Percentiles rank a stretch among this genome's conserved stretches.
Evolutionary conservation across 164 flowering plant species (phyloP).

Genomic region (Piper longum): DNA sequence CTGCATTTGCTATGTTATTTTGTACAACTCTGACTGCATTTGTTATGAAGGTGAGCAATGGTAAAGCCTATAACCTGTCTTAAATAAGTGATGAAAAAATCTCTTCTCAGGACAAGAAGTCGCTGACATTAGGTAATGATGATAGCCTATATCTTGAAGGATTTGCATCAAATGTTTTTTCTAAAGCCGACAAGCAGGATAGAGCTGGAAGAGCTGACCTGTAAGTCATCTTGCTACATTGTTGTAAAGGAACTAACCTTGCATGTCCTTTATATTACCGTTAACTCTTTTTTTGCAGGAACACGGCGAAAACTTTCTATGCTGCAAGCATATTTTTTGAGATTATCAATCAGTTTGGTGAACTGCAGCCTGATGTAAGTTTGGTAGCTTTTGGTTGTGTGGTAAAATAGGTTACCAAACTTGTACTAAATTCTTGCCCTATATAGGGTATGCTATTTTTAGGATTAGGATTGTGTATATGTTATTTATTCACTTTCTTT

Average conservation of each 20-base stretch:
- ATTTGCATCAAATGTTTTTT: conserved; percentile 82
- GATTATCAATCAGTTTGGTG: conserved; percentile 86
- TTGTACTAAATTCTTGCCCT: conserved; percentile 21
- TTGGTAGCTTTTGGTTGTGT: conserved; percentile 2
- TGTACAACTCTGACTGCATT: no score
- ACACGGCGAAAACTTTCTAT: conserved; percentile 91
- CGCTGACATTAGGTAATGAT: conserved; percentile 67
- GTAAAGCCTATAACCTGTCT: neutral
- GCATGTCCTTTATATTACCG: neutral
- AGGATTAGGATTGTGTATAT: no score
- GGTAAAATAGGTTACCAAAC: neutral
- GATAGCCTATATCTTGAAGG: conserved; percentile 81
- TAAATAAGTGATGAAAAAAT: neutral
- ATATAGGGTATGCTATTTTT: conserved; percentile 38
- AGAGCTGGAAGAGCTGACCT: conserved; percentile 91
- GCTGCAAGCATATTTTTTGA: conserved; percentile 99
- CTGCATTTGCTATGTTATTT: no score
- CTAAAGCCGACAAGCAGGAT: conserved; percentile 94
- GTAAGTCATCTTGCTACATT: conserved; percentile 27
- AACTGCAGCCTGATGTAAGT: conserved; percentile 86
- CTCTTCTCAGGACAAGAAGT: conserved; percentile 68
- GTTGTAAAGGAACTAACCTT: neutral
- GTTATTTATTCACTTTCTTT: no score
- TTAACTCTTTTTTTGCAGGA: conserved; percentile 27
- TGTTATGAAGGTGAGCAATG: neutral